A percentile compares a stretch with the other conserved stretches of the same genome.
Evolutionary conservation across 306 rosid genomes (phyloP).

Genomic region (Ammopiptanthus mongolicus): DNA sequence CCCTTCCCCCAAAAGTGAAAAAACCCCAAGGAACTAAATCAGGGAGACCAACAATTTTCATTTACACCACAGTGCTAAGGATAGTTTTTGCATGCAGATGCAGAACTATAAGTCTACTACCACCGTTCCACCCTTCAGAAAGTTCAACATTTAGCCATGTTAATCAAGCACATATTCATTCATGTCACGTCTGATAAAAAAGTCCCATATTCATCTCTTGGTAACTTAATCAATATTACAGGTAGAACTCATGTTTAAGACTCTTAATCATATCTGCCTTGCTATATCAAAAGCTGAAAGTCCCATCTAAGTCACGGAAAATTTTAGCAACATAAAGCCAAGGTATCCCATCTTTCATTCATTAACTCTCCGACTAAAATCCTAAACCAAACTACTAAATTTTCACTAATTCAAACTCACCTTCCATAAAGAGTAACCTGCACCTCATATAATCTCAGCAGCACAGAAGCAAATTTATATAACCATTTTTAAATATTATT

Average conservation of each 20-base stretch:
- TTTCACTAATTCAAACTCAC: background rate
- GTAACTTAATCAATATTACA: background rate
- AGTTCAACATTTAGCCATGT: background rate
- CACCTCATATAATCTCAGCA: background rate
- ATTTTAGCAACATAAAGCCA: background rate
- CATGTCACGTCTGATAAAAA: background rate
- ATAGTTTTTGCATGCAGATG: background rate
- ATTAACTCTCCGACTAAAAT: background rate
- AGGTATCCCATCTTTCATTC: background rate
- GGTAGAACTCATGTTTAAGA: background rate
- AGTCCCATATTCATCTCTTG: background rate
- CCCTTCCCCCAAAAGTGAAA: background rate
- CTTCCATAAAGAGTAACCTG: background rate
- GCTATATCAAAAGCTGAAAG: background rate
- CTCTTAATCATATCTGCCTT: background rate
- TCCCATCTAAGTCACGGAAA: background rate
- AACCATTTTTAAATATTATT: background rate
- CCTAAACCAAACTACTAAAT: background rate
- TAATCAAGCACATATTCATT: background rate
- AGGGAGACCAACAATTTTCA: background rate
- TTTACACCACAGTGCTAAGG: background rate
- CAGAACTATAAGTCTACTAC: background rate
- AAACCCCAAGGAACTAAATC: background rate
- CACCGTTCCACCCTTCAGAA: background rate
- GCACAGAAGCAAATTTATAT: background rate